Conservation (phyloP, 495 filamentous ascomycete genomes). For the Copromyces sp. region DNA sequence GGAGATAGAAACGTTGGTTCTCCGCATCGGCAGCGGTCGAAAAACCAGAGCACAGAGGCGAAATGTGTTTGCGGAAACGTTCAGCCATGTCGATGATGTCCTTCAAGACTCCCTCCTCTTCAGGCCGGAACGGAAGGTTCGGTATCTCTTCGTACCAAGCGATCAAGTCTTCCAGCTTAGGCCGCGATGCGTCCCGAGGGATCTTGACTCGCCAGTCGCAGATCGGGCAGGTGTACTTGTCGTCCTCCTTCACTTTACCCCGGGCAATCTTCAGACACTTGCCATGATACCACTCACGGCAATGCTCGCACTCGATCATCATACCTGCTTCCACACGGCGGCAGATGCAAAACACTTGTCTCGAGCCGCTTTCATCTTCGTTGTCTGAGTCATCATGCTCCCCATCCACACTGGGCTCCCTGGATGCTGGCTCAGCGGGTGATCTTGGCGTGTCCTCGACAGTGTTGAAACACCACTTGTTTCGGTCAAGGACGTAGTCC, state of each 20-base stretch:
- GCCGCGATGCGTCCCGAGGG: constrained; percentile 91
- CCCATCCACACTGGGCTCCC: constrained; percentile 69
- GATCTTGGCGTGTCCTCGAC: constrained; percentile 73
- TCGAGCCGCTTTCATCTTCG: neutral
- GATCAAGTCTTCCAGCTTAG: constrained; percentile 86
- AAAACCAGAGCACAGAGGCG: constrained; percentile 63
- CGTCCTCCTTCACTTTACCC: constrained; percentile 95
- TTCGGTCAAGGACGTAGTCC: constrained; percentile 83
- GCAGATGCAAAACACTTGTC: constrained; percentile 95
- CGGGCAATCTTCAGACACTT: constrained; percentile 98
- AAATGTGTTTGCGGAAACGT: constrained; percentile 75
- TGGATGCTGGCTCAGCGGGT: constrained; percentile 83
- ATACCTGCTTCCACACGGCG: constrained; percentile 86
- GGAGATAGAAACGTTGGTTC: constrained; percentile 90
- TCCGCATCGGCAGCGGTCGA: constrained; percentile 77
- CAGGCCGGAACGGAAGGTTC: constrained; percentile 82
- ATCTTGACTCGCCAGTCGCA: constrained; percentile 98
- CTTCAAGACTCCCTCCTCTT: constrained; percentile 78
- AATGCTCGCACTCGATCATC: constrained; percentile 99
- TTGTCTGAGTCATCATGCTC: constrained; percentile 32
- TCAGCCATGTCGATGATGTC: constrained; percentile 77
- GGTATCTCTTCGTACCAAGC: constrained; percentile 82
- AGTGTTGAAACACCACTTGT: constrained; percentile 83
- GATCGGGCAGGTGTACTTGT: constrained; percentile 96
- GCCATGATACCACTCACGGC: constrained; percentile 98